A percentile compares a stretch with the other conserved stretches of the same genome.
These are phyloP conservation scores for Suillus ampliporus DNA, from an alignment of 768 basidiomycete species.

Conservation along the genomic window DNA sequence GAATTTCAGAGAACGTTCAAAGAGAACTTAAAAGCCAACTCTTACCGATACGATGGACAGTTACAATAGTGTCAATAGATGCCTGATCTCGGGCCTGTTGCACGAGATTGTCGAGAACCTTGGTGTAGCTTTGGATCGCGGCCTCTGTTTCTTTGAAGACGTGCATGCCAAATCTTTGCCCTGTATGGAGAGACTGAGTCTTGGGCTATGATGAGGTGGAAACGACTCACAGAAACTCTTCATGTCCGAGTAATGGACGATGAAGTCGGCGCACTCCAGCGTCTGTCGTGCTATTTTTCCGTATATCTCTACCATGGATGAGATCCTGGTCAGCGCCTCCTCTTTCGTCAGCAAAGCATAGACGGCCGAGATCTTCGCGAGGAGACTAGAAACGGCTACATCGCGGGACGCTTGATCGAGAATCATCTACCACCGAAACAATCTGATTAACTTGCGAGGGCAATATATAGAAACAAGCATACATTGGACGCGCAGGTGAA, in stretches of 20 bases:
- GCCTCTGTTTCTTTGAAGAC: neutral
- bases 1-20: too few species aligned
- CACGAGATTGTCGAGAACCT: conserved; percentile 3
- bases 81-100: conserved; percentile 2
- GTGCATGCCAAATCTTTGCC: conserved; percentile 7
- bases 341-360: conserved; percentile 12
- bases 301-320: neutral
- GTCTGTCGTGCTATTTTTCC: conserved; percentile 19
- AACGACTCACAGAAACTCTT: conserved; percentile 26
- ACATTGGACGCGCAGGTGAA: conserved; percentile 7
- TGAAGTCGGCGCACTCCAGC: conserved; percentile 34
- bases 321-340: conserved; percentile 1
- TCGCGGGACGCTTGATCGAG: conserved; percentile 7
- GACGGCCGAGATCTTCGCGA: conserved; percentile 3
- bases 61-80: too few species aligned
- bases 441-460: neutral
- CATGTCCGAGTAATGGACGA: conserved; percentile 30
- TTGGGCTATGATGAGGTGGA: neutral
- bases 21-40: too few species aligned
- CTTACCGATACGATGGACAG: too few species aligned
- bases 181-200: neutral
- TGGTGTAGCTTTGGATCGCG: neutral
- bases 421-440: conserved; percentile 9
- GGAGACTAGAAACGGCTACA: conserved; percentile 1
- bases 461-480: neutral